Evolutionary conservation across 768 basidiomycete genomes (phyloP).

Genomic region (Panellus pusillus): DNA sequence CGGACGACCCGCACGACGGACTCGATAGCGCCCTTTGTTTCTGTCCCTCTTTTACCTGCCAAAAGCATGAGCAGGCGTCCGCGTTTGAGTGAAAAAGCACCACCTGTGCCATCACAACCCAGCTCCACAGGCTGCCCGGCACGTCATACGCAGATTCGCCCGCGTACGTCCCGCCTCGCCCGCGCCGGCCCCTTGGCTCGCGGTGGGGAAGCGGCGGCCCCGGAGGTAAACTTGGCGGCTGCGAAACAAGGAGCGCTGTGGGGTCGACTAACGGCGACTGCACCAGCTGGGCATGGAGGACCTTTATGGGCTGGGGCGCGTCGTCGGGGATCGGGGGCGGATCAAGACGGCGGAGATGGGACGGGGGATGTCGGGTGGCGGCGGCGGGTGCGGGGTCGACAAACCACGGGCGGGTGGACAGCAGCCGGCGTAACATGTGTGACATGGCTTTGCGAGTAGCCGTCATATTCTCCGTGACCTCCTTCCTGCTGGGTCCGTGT

Average conservation of each 20-base stretch:
- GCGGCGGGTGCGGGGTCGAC: constrained; percentile 45
- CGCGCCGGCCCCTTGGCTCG: constrained; percentile 60
- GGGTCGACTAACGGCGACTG: constrained; percentile 71
- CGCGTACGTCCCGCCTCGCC: constrained; percentile 64
- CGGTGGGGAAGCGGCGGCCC: constrained; percentile 63
- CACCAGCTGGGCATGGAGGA: constrained; percentile 56
- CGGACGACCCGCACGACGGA: constrained; percentile 68
- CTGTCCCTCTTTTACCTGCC: constrained; percentile 84
- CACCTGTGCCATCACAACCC: constrained; percentile 76
- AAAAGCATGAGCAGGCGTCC: constrained; percentile 1
- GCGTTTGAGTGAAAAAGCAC: neutral
- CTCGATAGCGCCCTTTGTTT: constrained; percentile 76
- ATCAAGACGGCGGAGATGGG: constrained; percentile 27
- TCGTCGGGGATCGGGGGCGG: constrained; percentile 49
- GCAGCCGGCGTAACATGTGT: no score
- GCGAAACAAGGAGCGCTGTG: constrained; percentile 52
- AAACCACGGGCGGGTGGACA: constrained; percentile 59
- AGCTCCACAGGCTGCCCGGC: constrained; percentile 67
- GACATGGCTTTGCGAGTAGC: constrained; percentile 19
- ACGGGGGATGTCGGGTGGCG: constrained; percentile 26
- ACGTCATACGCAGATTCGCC: constrained; percentile 60
- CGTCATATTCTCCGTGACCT: constrained; percentile 74
- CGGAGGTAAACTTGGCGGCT: constrained; percentile 47
- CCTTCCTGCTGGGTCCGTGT: constrained; percentile 72
- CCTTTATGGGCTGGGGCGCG: constrained; percentile 51